A percentile compares a stretch with the other conserved stretches of the same genome.
phyloP scores from a whole-genome alignment of 2,329 filamentous ascomycete genomes.

The Aspergillus fischeri region DNA sequence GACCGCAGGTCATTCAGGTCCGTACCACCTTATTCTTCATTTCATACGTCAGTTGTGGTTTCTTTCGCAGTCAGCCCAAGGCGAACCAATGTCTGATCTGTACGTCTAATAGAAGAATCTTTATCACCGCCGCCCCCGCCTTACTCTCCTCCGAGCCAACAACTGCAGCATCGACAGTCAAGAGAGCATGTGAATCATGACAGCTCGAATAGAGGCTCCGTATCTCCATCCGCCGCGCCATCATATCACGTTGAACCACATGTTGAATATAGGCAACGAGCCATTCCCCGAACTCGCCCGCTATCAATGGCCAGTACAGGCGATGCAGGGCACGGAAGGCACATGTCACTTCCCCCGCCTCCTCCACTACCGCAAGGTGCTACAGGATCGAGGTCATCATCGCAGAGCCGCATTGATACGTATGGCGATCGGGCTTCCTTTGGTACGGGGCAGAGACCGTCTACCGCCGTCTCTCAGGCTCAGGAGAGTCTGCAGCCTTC shows the following conservation, averaged over 20 bases:
- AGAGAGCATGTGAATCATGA: conserved; percentile 14
- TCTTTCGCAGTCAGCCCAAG: not conserved
- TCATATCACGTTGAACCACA: conserved; percentile 18
- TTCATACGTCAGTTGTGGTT: not conserved
- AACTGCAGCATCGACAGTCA: conserved; percentile 9
- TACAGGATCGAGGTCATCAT: conserved; percentile 30
- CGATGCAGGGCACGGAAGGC: conserved; percentile 24
- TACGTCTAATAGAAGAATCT: conserved; percentile 20
- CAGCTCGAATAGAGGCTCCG: conserved; percentile 12
- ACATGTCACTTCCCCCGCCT: conserved; percentile 33
- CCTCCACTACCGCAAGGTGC: conserved; percentile 31
- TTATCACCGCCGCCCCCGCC: conserved; percentile 36
- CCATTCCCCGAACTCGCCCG: conserved; percentile 28
- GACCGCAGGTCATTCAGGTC: conserved; percentile 29
- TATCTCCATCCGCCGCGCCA: conserved; percentile 14
- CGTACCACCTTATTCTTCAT: conserved; percentile 11
- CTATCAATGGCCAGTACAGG: conserved; percentile 27
- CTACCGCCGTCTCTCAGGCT: conserved; percentile 19
- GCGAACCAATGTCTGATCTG: conserved; percentile 6
- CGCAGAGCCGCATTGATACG: conserved; percentile 25
- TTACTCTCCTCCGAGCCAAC: conserved; percentile 36
- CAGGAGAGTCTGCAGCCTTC: conserved; percentile 20
- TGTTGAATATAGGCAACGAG: conserved; percentile 22
- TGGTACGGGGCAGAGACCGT: conserved; percentile 15
- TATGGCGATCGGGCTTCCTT: conserved; percentile 19